Evolutionary conservation across 169 alveolate species (phyloP).

Genomic region (Plasmodium gallinaceum): DNA sequence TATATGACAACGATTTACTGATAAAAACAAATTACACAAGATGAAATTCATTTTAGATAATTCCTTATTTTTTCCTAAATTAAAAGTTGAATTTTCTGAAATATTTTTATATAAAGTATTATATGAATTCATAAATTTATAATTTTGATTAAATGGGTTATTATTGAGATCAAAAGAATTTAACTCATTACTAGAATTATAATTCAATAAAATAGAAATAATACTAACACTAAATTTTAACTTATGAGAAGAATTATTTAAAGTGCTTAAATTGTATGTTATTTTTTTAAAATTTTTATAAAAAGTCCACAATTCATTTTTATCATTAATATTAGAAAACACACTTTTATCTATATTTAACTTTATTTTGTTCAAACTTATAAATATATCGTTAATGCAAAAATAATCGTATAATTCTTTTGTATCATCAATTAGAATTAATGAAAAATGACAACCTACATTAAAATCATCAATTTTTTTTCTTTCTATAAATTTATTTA

Average conservation of each 20-base stretch:
- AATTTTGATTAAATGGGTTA: neutral
- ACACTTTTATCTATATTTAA: constrained; percentile 28
- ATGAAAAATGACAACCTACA: constrained; percentile 46
- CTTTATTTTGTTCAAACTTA: constrained; percentile 13
- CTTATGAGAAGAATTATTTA: constrained; percentile 4
- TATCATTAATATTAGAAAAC: constrained; percentile 2
- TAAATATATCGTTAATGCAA: constrained; percentile 30
- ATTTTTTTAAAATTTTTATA: constrained; percentile 24
- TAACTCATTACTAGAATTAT: neutral
- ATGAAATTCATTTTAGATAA: neutral
- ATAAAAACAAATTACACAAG: constrained; percentile 30
- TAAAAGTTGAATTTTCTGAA: neutral
- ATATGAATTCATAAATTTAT: neutral
- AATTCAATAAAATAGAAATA: constrained; percentile 24
- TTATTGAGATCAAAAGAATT: neutral
- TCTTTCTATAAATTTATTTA: neutral
- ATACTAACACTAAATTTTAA: constrained; percentile 29
- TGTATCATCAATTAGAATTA: constrained; percentile 29
- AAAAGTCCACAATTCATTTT: constrained; percentile 6
- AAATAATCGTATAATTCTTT: constrained; percentile 54
- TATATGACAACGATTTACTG: constrained; percentile 43
- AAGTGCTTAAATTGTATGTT: constrained; percentile 20
- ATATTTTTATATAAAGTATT: neutral
- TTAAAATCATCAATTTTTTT: neutral
- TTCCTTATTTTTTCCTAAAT: neutral